phyloP scores from a whole-genome alignment of 202 grass and related monocot genomes.

The Carex arenaria region DNA sequence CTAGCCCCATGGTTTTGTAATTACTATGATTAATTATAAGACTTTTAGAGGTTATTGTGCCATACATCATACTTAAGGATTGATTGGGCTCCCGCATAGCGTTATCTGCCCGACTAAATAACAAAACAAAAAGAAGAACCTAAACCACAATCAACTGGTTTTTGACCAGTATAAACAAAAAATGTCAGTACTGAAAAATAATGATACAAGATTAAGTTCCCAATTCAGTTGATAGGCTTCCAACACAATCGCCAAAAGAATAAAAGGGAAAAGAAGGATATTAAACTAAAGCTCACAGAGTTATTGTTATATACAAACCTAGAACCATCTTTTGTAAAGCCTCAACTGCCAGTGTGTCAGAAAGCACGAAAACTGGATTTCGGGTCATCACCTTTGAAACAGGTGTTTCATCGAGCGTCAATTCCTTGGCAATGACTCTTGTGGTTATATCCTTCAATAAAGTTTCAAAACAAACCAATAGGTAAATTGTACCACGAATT shows the following conservation, averaged over 20 bases:
- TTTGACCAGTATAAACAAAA: not conserved
- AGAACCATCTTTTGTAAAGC: constrained; percentile 99
- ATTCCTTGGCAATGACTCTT: constrained; percentile 76
- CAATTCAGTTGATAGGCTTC: not conserved
- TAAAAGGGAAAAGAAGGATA: not conserved
- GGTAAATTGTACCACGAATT: not conserved
- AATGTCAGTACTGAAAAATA: not conserved
- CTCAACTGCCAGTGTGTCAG: constrained; percentile 82
- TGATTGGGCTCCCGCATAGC: not conserved
- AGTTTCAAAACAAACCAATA: constrained; percentile 1
- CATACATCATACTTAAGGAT: not conserved
- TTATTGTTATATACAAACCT: constrained; percentile 41
- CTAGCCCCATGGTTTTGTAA: not conserved
- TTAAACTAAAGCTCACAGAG: not conserved
- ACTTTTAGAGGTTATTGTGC: not conserved
- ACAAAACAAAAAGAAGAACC: not conserved
- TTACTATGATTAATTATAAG: not conserved
- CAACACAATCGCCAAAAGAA: not conserved
- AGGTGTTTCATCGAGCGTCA: constrained; percentile 91
- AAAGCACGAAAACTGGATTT: constrained; percentile 84
- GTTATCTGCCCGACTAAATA: not conserved
- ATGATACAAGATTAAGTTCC: not conserved
- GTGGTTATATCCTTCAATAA: constrained; percentile 64
- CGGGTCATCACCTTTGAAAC: constrained; percentile 95
- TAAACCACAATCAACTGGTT: not conserved